Evolutionary conservation across 257 asterid species (phyloP).

Genomic region (Oldenlandia corymbosa): DNA sequence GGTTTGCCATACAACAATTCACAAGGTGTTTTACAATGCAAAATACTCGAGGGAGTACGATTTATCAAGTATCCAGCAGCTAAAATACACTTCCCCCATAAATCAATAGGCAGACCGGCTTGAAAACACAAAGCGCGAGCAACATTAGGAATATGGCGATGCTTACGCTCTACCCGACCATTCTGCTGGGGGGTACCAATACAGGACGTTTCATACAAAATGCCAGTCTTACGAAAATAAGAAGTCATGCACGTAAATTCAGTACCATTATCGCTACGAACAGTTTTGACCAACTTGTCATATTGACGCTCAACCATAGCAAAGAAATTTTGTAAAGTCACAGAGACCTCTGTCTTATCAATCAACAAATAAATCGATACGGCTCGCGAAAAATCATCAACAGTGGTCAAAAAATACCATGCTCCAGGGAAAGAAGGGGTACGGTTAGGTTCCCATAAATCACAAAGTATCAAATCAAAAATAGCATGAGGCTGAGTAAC

Average conservation of each 20-base stretch:
- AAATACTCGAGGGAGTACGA: neutral
- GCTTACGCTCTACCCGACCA: too few relatives aligned
- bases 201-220: too few relatives aligned
- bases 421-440: neutral
- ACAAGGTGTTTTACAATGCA: neutral
- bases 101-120: neutral
- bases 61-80: slow-evolving; percentile 2
- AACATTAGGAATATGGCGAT: too few relatives aligned
- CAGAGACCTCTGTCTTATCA: too few relatives aligned
- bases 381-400: neutral
- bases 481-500: neutral
- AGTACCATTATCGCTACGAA: slow-evolving; percentile 7
- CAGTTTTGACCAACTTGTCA: neutral
- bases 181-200: too few relatives aligned
- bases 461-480: neutral
- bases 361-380: neutral
- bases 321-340: neutral
- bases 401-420: neutral
- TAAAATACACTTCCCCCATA: neutral
- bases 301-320: neutral
- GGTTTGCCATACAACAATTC: neutral
- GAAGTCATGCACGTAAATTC: neutral
- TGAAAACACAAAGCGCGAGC: too few relatives aligned
- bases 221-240: too few relatives aligned
- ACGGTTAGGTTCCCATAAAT: neutral